Base-by-base conservation (phyloP, 805 yeast species). In the Lipomyces yamadae region DNA sequence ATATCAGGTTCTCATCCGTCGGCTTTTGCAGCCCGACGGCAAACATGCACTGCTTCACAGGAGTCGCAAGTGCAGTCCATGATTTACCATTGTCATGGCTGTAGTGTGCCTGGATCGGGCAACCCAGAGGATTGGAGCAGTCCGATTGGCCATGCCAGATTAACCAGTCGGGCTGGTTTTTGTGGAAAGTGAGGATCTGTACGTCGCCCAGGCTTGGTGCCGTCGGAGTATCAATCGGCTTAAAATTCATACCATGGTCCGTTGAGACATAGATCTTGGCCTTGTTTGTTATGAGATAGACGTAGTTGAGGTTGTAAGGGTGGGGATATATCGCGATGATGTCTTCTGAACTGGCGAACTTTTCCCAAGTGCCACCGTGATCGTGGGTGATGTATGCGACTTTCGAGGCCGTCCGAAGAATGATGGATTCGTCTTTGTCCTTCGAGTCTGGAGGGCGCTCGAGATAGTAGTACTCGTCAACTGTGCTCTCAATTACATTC, bases 71-170 rank as follows among this genome's bases (percentile, higher is more conserved):
- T 61, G 80, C 79, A 0, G 77, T 72, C 82, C 92, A 95, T 4
- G 83, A 76, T 34, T 77, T 72, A 30, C 98, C 99, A 32, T 84
- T 85, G 78, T 93, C 86, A 33, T 76, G 78, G 1, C 97, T 88
- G 64, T 85, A 79, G 71, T 82, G 88, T 0, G 93, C 88, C 6
- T 81, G 81, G 0, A 83, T 75, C 58, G 81, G 80, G 77, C 98
- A 93, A 24, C 80, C 77, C 24, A 76, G 74, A 15, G 80, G 74
- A n/a, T 81, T 84, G 7, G 58, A 42, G 77, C 96, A 89, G 15
- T 83, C 83, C 35, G 82, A 80, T 56, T 84, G 84, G 3, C 95
- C 90, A 71, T 84, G 83, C 83, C 90, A 89, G 48, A 95, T 87
- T 72, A 92, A 85, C 74, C 85, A 82, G 6, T 84, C 77, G 0